Conservation (phyloP, 2,329 filamentous ascomycete species). For the Ascosphaera apis region DNA sequence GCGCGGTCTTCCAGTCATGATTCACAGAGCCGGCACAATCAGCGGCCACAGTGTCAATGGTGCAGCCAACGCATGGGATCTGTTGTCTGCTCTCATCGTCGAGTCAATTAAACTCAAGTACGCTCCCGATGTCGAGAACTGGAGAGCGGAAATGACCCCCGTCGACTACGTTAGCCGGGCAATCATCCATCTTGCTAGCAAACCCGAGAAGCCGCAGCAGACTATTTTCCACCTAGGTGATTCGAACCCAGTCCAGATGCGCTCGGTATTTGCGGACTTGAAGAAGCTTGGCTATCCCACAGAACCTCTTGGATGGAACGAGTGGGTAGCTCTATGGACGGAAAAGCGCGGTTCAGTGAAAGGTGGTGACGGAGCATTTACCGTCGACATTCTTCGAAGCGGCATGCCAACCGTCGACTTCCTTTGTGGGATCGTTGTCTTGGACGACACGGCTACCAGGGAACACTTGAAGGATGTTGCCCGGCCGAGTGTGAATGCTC, state of each 20-base stretch:
- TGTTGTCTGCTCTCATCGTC: slow-evolving; percentile 52
- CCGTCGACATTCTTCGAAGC: slow-evolving; percentile 54
- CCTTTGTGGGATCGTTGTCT: slow-evolving; percentile 45
- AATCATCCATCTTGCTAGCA: slow-evolving; percentile 45
- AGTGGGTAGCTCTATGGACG: slow-evolving; percentile 53
- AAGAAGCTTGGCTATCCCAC: slow-evolving; percentile 48
- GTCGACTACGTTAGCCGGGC: slow-evolving; percentile 60
- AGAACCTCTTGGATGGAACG: slow-evolving; percentile 40
- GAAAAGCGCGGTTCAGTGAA: slow-evolving; percentile 42
- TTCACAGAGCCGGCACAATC: slow-evolving; percentile 54
- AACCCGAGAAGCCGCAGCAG: slow-evolving; percentile 34
- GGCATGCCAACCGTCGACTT: slow-evolving; percentile 60
- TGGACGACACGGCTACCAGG: slow-evolving; percentile 46
- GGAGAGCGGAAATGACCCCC: slow-evolving; percentile 65
- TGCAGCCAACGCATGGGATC: slow-evolving; percentile 55
- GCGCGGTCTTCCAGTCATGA: slow-evolving; percentile 45
- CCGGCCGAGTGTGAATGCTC: slow-evolving; percentile 44
- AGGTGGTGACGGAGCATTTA: slow-evolving; percentile 48
- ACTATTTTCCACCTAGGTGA: slow-evolving; percentile 54
- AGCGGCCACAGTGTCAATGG: slow-evolving; percentile 54
- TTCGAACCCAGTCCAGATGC: slow-evolving; percentile 43
- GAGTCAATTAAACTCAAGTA: slow-evolving; percentile 53
- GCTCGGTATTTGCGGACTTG: slow-evolving; percentile 40
- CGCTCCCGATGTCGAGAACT: slow-evolving; percentile 46
- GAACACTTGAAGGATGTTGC: slow-evolving; percentile 34